A percentile compares a stretch with the other conserved stretches of the same genome.
Conservation (phyloP, 257 asterid species). For the Nicotiana noctiflora region DNA sequence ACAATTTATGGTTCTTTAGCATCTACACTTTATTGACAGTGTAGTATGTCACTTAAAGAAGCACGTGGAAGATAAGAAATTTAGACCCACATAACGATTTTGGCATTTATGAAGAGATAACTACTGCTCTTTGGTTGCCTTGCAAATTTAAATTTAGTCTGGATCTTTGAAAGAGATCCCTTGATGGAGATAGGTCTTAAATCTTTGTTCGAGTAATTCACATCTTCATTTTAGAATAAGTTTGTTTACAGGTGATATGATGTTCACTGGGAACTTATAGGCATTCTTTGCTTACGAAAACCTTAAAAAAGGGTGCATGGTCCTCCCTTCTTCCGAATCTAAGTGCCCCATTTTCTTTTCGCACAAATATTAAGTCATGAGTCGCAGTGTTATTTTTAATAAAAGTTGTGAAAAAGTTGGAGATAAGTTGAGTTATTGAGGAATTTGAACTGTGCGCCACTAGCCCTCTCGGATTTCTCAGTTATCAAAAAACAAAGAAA, state of each 20-base stretch:
- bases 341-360: neutral
- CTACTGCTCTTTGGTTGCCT: neutral
- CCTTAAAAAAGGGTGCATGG: neutral
- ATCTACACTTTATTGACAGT: neutral
- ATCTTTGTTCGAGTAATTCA: neutral
- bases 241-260: neutral
- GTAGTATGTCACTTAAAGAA: neutral
- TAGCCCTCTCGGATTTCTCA: neutral
- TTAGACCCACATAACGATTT: neutral
- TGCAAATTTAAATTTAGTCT: neutral
- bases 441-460: neutral
- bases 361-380: neutral
- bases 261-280: neutral
- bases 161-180: neutral
- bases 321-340: neutral
- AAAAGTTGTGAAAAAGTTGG: neutral
- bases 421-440: neutral
- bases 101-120: neutral
- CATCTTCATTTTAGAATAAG: constrained; percentile 1
- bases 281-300: neutral
- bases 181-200: neutral
- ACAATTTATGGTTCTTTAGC: neutral
- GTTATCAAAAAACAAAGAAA: neutral
- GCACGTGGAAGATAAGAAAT: neutral
- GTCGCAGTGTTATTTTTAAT: neutral